Evolutionary conservation across 441 rosid genomes (phyloP).

Genomic region (Euphorbia schlechtendalii): DNA sequence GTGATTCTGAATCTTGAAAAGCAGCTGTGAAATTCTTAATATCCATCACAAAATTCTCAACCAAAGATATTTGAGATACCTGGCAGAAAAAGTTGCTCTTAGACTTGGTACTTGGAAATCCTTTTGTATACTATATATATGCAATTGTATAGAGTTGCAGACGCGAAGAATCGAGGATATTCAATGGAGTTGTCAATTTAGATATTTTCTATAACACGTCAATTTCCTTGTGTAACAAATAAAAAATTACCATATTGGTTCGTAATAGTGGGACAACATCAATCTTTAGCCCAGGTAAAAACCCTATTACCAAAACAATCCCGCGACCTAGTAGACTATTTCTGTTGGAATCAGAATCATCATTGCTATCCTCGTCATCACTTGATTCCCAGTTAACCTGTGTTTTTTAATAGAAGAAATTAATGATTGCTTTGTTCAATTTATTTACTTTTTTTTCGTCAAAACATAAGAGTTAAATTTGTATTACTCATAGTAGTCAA

Average conservation of each 20-base stretch:
- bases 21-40: slow-evolving; percentile 25
- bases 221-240: neutral
- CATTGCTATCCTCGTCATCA: slow-evolving; percentile 18
- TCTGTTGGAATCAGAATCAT: slow-evolving; percentile 10
- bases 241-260: slow-evolving; percentile 21
- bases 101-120: neutral
- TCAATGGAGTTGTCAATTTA: no score
- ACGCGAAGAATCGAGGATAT: no score
- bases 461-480: neutral
- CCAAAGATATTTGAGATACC: slow-evolving; percentile 21
- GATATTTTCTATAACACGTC: neutral
- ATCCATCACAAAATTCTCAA: slow-evolving; percentile 33
- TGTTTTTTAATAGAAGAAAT: slow-evolving; percentile 2
- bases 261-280: slow-evolving; percentile 31
- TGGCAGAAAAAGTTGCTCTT: slow-evolving; percentile 2
- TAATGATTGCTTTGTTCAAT: neutral
- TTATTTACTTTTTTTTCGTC: neutral
- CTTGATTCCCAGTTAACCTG: slow-evolving; percentile 33
- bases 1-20: slow-evolving; percentile 26
- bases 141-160: no score
- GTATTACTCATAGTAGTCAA: no score
- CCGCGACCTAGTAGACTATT: slow-evolving; percentile 20
- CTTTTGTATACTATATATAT: neutral
- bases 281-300: slow-evolving; percentile 46
- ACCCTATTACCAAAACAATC: slow-evolving; percentile 45